A percentile compares a stretch with the other conserved stretches of the same genome.
phyloP scores from a whole-genome alignment of 495 filamentous ascomycete genomes.

The Choiromyces venosus region DNA sequence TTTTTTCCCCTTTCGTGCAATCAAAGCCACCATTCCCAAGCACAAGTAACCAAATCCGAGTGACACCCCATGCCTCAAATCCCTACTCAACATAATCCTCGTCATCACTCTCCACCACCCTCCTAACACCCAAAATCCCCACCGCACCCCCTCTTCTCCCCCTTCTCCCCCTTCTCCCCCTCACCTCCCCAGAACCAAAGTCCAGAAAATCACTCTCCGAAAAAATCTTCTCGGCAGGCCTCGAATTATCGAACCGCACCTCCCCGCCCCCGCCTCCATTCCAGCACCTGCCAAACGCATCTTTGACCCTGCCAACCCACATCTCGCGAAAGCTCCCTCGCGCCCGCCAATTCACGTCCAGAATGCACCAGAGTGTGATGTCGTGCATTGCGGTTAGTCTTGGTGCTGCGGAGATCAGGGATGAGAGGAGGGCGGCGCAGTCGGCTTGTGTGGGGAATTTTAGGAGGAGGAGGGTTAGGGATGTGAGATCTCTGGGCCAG shows the following conservation, averaged over 20 bases:
- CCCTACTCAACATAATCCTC: background rate
- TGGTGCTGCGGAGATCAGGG: slow-evolving; percentile 15
- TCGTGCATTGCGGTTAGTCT: background rate
- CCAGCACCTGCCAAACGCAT: slow-evolving; percentile 72
- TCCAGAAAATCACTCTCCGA: slow-evolving; percentile 53
- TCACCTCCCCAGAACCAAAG: slow-evolving; percentile 14
- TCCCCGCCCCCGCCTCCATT: slow-evolving; percentile 44
- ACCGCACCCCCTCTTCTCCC: background rate
- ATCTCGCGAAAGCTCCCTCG: slow-evolving; percentile 30
- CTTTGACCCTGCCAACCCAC: slow-evolving; percentile 66
- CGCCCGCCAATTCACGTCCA: slow-evolving; percentile 27
- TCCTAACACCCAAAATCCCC: background rate
- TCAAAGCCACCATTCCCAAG: background rate
- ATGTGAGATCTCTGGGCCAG: slow-evolving; percentile 10
- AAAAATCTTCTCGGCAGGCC: slow-evolving; percentile 53
- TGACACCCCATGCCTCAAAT: background rate
- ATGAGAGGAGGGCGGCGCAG: slow-evolving; percentile 18
- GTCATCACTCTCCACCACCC: background rate
- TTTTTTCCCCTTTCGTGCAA: too few relatives aligned
- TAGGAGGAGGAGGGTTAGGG: slow-evolving; percentile 10
- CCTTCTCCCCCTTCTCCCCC: slow-evolving; percentile 21
- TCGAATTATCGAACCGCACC: slow-evolving; percentile 41
- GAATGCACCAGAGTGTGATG: slow-evolving; percentile 17
- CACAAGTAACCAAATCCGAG: background rate
- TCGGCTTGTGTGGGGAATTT: slow-evolving; percentile 6